Evolutionary conservation across 2,329 filamentous ascomycete species (phyloP).

Genomic region (Samsoniella hepiali): DNA sequence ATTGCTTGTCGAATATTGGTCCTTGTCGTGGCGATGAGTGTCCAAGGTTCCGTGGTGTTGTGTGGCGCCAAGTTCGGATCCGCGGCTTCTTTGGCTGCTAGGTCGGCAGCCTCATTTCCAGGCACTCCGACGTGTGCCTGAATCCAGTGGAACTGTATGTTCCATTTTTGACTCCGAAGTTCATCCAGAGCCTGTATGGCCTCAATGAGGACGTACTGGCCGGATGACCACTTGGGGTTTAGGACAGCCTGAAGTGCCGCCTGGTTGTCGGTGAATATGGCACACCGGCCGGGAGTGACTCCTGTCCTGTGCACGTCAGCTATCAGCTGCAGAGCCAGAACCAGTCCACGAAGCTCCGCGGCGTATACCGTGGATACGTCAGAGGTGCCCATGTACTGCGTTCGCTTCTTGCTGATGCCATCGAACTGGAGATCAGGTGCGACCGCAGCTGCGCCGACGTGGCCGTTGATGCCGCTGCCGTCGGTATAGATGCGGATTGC

Average conservation of each 20-base stretch:
- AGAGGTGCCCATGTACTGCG: conserved; percentile 11
- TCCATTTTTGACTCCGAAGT: not conserved
- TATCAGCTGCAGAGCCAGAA: conserved; percentile 13
- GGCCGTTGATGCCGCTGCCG: conserved; percentile 11
- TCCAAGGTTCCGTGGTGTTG: not conserved
- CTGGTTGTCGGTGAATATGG: conserved; percentile 18
- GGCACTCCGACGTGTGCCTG: conserved; percentile 5
- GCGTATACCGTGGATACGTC: conserved; percentile 12
- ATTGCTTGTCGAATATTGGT: no score
- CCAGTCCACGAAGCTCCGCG: conserved; percentile 17
- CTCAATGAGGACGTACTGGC: conserved; percentile 16
- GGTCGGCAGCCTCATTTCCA: conserved; percentile 18
- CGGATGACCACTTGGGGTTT: conserved; percentile 14
- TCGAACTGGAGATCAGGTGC: not conserved
- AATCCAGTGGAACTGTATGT: not conserved
- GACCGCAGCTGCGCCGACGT: conserved; percentile 13
- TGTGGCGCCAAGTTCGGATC: not conserved
- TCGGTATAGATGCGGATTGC: conserved; percentile 16
- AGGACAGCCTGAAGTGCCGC: conserved; percentile 12
- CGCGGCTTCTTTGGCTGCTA: conserved; percentile 27
- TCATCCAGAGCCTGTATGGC: not conserved
- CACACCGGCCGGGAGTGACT: not conserved
- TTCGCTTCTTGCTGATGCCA: conserved; percentile 4
- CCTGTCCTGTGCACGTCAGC: conserved; percentile 6
- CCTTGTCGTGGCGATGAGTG: no score